A percentile compares a stretch with the other conserved stretches of the same genome.
Conservation (phyloP, 73 alveolate species). For the Blepharisma japonicum region DNA sequence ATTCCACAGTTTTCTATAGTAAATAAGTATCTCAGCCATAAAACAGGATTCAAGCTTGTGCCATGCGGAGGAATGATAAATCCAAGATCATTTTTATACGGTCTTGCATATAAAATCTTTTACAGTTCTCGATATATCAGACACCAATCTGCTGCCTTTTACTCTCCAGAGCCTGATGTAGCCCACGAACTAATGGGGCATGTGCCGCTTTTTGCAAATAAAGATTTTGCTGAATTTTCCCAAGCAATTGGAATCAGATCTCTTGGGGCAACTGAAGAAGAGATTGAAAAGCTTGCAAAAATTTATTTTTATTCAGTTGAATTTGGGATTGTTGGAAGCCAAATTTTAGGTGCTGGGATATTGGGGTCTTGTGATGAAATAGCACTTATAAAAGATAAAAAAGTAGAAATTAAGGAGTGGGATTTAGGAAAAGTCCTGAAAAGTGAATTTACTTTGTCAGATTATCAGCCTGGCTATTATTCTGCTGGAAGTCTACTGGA, state of each 20-base stretch:
- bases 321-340: constrained; percentile 33
- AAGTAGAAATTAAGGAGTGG: not conserved
- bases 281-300: constrained; percentile 71
- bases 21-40: constrained; percentile 44
- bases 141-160: constrained; percentile 70
- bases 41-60: constrained; percentile 68
- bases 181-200: constrained; percentile 85
- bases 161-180: constrained; percentile 88
- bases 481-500: no score
- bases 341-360: constrained; percentile 87
- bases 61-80: constrained; percentile 78
- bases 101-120: constrained; percentile 71
- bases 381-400: constrained; percentile 26
- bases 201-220: constrained; percentile 82
- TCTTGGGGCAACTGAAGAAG: constrained; percentile 80
- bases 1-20: constrained; percentile 67
- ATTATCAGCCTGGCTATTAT: no score
- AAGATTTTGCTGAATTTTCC: constrained; percentile 78
- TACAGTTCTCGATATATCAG: constrained; percentile 39
- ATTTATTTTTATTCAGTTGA: constrained; percentile 80
- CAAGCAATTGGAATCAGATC: constrained; percentile 76
- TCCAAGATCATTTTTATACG: constrained; percentile 74
- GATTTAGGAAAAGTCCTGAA: no score
- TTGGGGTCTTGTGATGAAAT: constrained; percentile 73
- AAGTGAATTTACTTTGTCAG: no score